Evolutionary conservation across 257 asterid species (phyloP), one percentile per base, ranked within the genome.

Genomic region (Przewalskia tangutica): DNA sequence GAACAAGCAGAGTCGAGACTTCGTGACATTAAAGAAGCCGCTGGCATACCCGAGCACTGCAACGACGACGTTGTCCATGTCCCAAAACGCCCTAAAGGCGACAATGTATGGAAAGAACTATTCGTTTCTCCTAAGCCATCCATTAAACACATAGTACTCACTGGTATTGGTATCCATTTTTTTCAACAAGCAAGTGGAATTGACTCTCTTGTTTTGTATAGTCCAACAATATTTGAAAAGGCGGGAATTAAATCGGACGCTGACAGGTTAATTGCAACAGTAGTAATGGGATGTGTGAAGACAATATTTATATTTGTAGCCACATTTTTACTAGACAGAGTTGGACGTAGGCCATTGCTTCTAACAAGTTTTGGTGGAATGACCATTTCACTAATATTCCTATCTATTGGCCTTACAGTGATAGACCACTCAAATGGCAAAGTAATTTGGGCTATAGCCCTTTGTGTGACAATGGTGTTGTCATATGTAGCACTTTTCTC

Each of bases 291-390:
- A 14, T 17, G 86, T 1, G 67, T 89, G 23, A 90, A 90, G 79
- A 92, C 93, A 1, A 0, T 83, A 1, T 90, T 86, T 84, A 80
- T 88, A 55, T 64, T 92, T 17, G 91, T 92, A 20, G 85, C 97
- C 2, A 90, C 94, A 3, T 90, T 88, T 71, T 54, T 84, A 12
- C 89, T 90, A 1, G 97, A 90, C 85, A 85, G 18, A 62, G 48
- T 87, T 38, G 94, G 97, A 6, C 89, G 97, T 9, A 85, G 94
- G 13, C 81, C 84, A 8, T 83, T 92, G 66, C 92, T 92, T 5
- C 88, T 92, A 76, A 34, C 88, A 5, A 92, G 94, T 73, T 78
- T 86, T 11, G 94, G 90, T 4, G 94, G 97, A 5, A 58, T 92
- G 85, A 78, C 80, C 0, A 7, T 75, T 0, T 88, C 94, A 0